Evolutionary conservation across 306 rosid species (phyloP), one percentile per base, ranked within the genome.

Genomic region (Luffa aegyptiaca): DNA sequence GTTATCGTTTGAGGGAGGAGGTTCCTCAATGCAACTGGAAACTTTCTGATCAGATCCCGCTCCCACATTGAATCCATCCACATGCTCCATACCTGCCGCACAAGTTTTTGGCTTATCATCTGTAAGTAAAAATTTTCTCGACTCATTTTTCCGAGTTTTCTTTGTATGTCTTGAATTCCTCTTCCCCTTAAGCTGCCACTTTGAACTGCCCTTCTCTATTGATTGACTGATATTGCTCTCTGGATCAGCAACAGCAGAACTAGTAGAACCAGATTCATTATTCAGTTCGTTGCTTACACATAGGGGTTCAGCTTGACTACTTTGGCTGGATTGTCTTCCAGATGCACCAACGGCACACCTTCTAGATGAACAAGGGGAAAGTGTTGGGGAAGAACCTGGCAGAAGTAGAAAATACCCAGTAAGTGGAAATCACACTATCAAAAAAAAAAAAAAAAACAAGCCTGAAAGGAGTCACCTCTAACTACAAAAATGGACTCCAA

Each of bases 151-250:
- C 74, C 90, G 87, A 77, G 78, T 86, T 90, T 88, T 90, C 70
- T 83, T 81, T 33, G 76, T 83, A 81, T 89, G 87, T 84, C 99
- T 95, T 65, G 87, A 85, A 80, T 95, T 93, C 88, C 99, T 87
- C 90, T 95, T 95, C 86, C 99, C 91, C 89, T 95, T 95, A 69
- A 79, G 86, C 88, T 90, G 97, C 99, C 97, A 95, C 90, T 91
- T 86, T 62, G 99, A 95, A 87, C 92, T 87, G 80, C 85, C 89
- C 84, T 88, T 90, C 77, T 89, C 93, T 44, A 83, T 84, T 78
- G 88, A 83, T 63, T 81, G 87, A 80, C 84, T 68, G 64, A 88
- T 78, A 63, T 82, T 79, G 78, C 53, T 84, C 79, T 79, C 31
- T 16, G 64, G 80, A 62, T 83, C 85, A 81, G 84, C 84, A 44